Evolutionary conservation across 2,329 filamentous ascomycete genomes (phyloP).

Genomic region (Colletotrichum sp.): DNA sequence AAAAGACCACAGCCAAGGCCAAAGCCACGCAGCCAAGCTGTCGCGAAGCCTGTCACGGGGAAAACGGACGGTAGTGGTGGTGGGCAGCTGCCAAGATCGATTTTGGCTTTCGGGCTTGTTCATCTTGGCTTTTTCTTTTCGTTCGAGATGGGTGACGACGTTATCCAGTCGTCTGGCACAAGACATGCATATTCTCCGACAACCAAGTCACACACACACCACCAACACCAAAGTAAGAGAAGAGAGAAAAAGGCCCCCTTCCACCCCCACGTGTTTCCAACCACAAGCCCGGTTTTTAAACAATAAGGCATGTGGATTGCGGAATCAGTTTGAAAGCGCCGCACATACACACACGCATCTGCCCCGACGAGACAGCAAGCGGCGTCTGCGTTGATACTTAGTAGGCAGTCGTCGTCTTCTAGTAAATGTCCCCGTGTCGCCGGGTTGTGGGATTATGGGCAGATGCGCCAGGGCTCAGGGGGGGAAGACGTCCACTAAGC

Average conservation of each 20-base stretch:
- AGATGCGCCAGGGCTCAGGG: neutral
- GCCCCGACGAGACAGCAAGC: neutral
- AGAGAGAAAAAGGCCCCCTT: neutral
- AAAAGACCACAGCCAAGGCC: neutral
- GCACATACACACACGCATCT: neutral
- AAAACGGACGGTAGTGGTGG: neutral
- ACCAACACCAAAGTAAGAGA: neutral
- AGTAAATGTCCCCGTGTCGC: neutral
- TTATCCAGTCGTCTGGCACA: neutral
- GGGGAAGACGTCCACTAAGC: neutral
- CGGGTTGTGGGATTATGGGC: neutral
- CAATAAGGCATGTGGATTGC: neutral
- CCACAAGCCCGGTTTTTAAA: neutral
- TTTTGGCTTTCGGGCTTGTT: neutral
- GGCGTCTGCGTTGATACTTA: neutral
- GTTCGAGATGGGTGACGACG: neutral
- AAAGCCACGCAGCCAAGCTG: neutral
- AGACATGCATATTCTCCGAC: neutral
- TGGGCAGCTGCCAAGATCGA: neutral
- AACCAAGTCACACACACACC: neutral
- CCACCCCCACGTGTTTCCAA: neutral
- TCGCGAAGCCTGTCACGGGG: neutral
- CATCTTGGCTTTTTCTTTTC: neutral
- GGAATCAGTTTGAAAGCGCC: neutral
- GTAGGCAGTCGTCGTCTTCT: neutral